Evolutionary conservation across 2,329 filamentous ascomycete species (phyloP), one percentile per base, ranked within the genome.

Genomic region (Colletotrichum sp.): DNA sequence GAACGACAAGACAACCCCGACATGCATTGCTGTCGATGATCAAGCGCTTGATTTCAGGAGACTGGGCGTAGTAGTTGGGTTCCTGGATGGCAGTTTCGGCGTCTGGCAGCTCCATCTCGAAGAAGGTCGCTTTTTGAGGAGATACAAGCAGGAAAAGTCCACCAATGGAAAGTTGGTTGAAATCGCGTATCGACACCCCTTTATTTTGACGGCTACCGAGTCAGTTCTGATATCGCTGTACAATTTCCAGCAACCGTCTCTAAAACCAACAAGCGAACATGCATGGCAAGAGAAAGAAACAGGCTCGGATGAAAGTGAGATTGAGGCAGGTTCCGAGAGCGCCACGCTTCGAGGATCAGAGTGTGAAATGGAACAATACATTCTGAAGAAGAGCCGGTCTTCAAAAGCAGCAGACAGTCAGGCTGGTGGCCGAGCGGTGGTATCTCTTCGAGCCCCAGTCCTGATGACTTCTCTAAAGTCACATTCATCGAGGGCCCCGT

Each of bases 401-500:
- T 28, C 48, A 9, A 62, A 26, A 36, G n/a, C 8, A 30, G 36
- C 22, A 16, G 55, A 36, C 13, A 67, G 24, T 8, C 18, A 9
- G 15, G 30, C 18, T 8, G 22, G 32, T 6, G n/a, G 7, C 10
- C 48, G 62, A 34, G 65, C 10, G 36, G 15, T 18, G 24, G 28
- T 28, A 18, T 39, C 52, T 18, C 81, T 83, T 28, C 79, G 71
- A 10, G 77, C 86, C 9, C 92, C 93, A 2, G 88, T 88, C 73
- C 88, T 97, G 34, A 86, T 98, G 34, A 93, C 94, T 9, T 96
- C 95, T 1, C 89, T 98, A 24, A 93, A 92, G 81, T 98, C 96
- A 13, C 93, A 95, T 80, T 96, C 93, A 5, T 94, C 94, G 2
- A 92, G 93, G 81, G 91, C 94, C 4, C 96, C 96, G 2, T 87